Evolutionary conservation across 2,329 filamentous ascomycete species (phyloP).

Genomic region (Cryoendolithus antarcticus): DNA sequence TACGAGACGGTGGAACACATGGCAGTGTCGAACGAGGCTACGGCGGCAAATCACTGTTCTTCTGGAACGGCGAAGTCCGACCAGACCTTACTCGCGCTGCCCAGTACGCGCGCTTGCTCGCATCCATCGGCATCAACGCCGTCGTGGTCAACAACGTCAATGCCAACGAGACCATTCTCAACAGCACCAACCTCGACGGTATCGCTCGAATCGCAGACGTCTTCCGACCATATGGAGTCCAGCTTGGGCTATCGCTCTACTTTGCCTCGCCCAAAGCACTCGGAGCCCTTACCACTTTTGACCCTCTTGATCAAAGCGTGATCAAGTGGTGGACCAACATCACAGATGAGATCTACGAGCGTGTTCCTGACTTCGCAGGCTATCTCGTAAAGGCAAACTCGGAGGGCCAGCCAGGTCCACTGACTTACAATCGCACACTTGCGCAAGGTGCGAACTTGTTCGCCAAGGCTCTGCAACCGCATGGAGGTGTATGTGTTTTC

Average conservation of each 20-base stretch:
- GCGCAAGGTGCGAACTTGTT: constrained; percentile 49
- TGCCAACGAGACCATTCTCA: constrained; percentile 48
- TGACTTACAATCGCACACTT: constrained; percentile 58
- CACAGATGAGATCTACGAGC: constrained; percentile 46
- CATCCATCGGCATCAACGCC: constrained; percentile 55
- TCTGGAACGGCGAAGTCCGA: constrained; percentile 42
- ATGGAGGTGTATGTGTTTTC: constrained; percentile 56
- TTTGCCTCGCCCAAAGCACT: constrained; percentile 52
- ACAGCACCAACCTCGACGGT: constrained; percentile 45
- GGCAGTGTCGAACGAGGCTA: constrained; percentile 58
- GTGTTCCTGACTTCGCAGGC: constrained; percentile 55
- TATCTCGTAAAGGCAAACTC: constrained; percentile 62
- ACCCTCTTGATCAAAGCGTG: constrained; percentile 50
- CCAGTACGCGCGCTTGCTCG: constrained; percentile 53
- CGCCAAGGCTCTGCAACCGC: constrained; percentile 43
- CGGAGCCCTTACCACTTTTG: constrained; percentile 48
- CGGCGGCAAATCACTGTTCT: constrained; percentile 57
- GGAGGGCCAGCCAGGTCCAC: constrained; percentile 57
- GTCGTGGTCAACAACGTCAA: constrained; percentile 63
- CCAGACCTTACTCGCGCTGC: constrained; percentile 47
- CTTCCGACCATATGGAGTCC: constrained; percentile 55
- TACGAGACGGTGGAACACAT: constrained; percentile 31
- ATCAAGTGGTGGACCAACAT: constrained; percentile 51
- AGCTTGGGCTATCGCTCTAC: constrained; percentile 53
- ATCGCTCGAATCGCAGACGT: constrained; percentile 50